These are phyloP conservation scores for Myochromella boudieri DNA, from an alignment of 768 basidiomycete genomes.

Conservation along the genomic window DNA sequence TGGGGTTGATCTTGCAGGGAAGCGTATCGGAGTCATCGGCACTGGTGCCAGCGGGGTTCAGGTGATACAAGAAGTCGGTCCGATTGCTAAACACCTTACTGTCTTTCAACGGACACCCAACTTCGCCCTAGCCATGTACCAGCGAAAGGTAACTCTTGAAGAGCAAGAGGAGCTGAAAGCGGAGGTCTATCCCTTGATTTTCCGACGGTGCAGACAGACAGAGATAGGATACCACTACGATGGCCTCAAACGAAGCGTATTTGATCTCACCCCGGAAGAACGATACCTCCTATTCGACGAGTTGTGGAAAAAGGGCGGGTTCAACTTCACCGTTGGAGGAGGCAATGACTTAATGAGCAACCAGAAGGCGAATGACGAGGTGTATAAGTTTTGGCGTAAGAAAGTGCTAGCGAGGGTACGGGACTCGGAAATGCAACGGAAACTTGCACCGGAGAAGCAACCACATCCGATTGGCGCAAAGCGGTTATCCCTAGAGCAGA, in stretches of 20 bases:
- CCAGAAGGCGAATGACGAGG: constrained; percentile 17
- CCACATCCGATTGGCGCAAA: constrained; percentile 25
- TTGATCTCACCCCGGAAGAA: constrained; percentile 18
- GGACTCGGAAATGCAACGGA: constrained; percentile 17
- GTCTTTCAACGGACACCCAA: constrained; percentile 28
- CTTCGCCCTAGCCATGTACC: constrained; percentile 20
- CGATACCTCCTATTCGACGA: constrained; percentile 19
- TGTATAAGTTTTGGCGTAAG: constrained; percentile 24
- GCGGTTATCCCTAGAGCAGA: constrained; percentile 18
- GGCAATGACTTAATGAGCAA: constrained; percentile 15
- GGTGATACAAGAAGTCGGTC: constrained; percentile 21
- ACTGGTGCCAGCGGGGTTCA: constrained; percentile 26
- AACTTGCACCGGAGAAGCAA: constrained; percentile 20
- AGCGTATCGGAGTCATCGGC: constrained; percentile 24
- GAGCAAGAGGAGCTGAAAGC: constrained; percentile 16
- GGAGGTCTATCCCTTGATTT: constrained; percentile 16
- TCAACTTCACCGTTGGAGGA: constrained; percentile 16
- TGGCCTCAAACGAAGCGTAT: constrained; percentile 7
- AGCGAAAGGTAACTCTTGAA: constrained; percentile 10
- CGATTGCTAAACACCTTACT: constrained; percentile 19
- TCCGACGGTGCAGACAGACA: constrained; percentile 19
- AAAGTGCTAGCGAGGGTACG: constrained; percentile 18
- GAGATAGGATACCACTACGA: constrained; percentile 17
- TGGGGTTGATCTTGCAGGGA: constrained; percentile 18
- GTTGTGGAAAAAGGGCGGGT: constrained; percentile 22